These are phyloP conservation scores for Termitomyces sp. DNA, from an alignment of 768 basidiomycete species.

Conservation along the genomic window DNA sequence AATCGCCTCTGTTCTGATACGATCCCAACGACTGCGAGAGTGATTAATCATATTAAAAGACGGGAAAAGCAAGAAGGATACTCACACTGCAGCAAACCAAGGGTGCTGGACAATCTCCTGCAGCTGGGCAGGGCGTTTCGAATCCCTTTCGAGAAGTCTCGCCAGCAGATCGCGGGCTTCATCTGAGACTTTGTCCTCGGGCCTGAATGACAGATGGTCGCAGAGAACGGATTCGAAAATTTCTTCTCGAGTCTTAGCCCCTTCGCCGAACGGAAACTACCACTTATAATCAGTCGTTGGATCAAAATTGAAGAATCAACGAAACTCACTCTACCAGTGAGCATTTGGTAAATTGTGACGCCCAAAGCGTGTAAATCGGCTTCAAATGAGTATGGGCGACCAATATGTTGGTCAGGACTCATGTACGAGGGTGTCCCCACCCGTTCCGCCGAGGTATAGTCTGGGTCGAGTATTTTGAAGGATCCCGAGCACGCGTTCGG, in stretches of 20 bases:
- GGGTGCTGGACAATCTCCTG: slow-evolving; percentile 7
- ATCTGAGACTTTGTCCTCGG: neutral
- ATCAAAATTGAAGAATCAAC: neutral
- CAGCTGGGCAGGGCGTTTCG: neutral
- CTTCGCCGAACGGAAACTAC: slow-evolving; percentile 14
- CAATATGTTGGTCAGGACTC: slow-evolving; percentile 3
- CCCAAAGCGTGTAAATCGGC: slow-evolving; percentile 12
- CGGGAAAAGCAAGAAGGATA: neutral
- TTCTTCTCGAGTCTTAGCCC: neutral
- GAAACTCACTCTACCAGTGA: slow-evolving; percentile 5
- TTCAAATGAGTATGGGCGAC: slow-evolving; percentile 10
- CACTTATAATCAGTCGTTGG: neutral
- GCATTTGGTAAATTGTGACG: slow-evolving; percentile 11
- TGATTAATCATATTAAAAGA: neutral
- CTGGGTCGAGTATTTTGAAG: neutral
- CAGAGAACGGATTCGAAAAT: neutral
- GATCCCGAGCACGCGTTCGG: slow-evolving; percentile 1
- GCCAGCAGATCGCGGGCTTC: neutral
- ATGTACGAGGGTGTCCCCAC: slow-evolving; percentile 13
- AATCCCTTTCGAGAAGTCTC: neutral
- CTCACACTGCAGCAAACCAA: slow-evolving; percentile 16
- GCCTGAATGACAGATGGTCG: slow-evolving; percentile 1
- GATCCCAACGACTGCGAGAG: slow-evolving; percentile 5
- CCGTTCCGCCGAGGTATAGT: slow-evolving; percentile 2
- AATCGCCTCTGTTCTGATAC: neutral